Evolutionary conservation across 768 basidiomycete genomes (phyloP).

Genomic region (Leccinum sublutescens): DNA sequence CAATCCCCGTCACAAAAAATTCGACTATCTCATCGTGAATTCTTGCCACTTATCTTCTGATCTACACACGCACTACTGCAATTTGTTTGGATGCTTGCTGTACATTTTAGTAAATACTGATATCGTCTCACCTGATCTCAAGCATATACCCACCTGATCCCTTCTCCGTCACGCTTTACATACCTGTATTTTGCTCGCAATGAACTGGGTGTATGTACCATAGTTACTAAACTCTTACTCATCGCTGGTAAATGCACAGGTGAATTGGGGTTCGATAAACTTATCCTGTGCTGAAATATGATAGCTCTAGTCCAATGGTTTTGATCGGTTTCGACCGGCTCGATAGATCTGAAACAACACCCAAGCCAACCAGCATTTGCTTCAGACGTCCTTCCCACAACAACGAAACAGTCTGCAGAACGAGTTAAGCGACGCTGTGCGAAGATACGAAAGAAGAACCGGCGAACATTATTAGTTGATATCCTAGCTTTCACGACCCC

Average conservation of each 20-base stretch:
- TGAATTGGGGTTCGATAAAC: background rate
- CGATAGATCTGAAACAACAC: slow-evolving; percentile 88
- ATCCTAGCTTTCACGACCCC: slow-evolving; percentile 90
- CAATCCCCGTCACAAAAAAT: slow-evolving; percentile 27
- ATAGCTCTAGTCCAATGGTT: slow-evolving; percentile 87
- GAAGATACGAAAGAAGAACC: background rate
- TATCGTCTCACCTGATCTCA: slow-evolving; percentile 14
- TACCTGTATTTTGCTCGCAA: slow-evolving; percentile 23
- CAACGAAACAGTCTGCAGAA: slow-evolving; percentile 73
- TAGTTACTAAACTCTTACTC: slow-evolving; percentile 20
- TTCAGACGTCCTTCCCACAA: slow-evolving; percentile 93
- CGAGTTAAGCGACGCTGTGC: background rate
- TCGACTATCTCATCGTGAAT: slow-evolving; percentile 27
- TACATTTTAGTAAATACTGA: slow-evolving; percentile 14
- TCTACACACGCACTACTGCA: slow-evolving; percentile 12
- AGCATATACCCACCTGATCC: slow-evolving; percentile 21
- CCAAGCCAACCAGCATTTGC: slow-evolving; percentile 86
- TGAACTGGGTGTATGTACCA: slow-evolving; percentile 20
- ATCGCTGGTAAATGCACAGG: slow-evolving; percentile 1
- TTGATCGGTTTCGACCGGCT: slow-evolving; percentile 84
- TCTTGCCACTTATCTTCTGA: slow-evolving; percentile 7
- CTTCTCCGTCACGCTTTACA: background rate
- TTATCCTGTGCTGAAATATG: slow-evolving; percentile 78
- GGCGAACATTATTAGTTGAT: slow-evolving; percentile 82
- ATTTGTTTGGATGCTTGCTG: slow-evolving; percentile 12